A percentile compares a stretch with the other conserved stretches of the same genome.
These are phyloP conservation scores for Prunus campanulata DNA, from an alignment of 306 rosid species.

Conservation along the genomic window DNA sequence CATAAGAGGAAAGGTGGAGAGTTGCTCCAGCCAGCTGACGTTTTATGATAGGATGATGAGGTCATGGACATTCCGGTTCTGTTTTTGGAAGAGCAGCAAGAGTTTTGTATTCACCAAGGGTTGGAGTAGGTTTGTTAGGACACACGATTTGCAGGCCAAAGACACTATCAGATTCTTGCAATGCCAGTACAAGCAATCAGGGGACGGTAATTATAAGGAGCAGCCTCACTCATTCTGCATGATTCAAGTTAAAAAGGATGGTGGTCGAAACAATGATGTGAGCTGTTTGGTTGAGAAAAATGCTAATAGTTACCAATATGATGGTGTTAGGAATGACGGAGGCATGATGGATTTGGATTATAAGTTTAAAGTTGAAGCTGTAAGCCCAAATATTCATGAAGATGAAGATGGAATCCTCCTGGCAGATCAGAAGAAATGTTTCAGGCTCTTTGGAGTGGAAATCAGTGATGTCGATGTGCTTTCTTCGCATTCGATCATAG, in stretches of 20 bases:
- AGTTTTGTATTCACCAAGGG: conserved; percentile 70
- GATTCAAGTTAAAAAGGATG: conserved; percentile 32
- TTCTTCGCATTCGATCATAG: background rate
- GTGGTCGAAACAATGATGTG: background rate
- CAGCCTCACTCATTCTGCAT: conserved; percentile 9
- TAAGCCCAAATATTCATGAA: background rate
- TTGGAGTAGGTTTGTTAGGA: conserved; percentile 67
- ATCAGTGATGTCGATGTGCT: background rate
- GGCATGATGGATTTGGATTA: too few species aligned
- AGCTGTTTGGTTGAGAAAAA: background rate
- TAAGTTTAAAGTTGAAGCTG: background rate
- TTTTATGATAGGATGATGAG: conserved; percentile 53
- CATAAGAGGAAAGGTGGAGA: conserved; percentile 5
- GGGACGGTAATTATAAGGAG: background rate
- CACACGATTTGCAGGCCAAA: conserved; percentile 41
- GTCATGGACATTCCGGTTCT: conserved; percentile 60
- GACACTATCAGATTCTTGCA: conserved; percentile 47
- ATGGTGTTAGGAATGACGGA: background rate
- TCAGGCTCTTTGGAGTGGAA: background rate
- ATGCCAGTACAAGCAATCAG: conserved; percentile 24
- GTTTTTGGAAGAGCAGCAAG: conserved; percentile 77
- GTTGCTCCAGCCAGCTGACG: conserved; percentile 26
- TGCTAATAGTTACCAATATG: background rate
- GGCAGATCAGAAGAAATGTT: background rate
- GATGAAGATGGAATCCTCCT: background rate